Evolutionary conservation across 305 asterid species (phyloP).

Genomic region (Fraxinus angustifolia): DNA sequence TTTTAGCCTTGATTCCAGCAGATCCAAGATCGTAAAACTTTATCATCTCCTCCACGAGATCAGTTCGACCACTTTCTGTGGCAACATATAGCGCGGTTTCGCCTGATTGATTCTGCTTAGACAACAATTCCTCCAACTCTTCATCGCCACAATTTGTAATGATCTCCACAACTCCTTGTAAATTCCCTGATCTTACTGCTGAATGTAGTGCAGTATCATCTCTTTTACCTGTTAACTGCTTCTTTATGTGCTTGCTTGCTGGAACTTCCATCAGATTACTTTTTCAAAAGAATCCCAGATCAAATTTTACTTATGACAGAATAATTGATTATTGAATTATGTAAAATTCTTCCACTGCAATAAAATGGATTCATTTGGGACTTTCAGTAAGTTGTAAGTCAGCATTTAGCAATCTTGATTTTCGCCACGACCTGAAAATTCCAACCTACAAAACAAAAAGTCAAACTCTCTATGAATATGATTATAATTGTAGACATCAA

Average conservation of each 20-base stretch:
- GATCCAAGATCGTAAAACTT: constrained; percentile 43
- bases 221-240: constrained; percentile 60
- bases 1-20: constrained; percentile 64
- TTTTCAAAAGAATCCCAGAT: constrained; percentile 19
- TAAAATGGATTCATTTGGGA: constrained; percentile 17
- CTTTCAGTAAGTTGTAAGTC: constrained; percentile 17
- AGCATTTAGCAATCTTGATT: constrained; percentile 28
- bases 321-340: not conserved
- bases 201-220: constrained; percentile 62
- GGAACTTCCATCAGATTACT: constrained; percentile 30
- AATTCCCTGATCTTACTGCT: constrained; percentile 56
- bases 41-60: constrained; percentile 52
- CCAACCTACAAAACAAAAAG: not conserved
- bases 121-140: constrained; percentile 38
- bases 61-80: constrained; percentile 54
- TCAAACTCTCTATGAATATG: constrained; percentile 9
- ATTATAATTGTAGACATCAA: not conserved
- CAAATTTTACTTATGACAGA: constrained; percentile 5
- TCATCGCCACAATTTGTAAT: constrained; percentile 30
- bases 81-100: constrained; percentile 74
- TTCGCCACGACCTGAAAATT: constrained; percentile 3
- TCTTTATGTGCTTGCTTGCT: constrained; percentile 46
- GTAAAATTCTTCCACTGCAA: constrained; percentile 25
- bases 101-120: constrained; percentile 63
- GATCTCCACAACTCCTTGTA: constrained; percentile 43